phyloP scores from a whole-genome alignment of 2,329 filamentous ascomycete species.

The Aspergillus nomiae region DNA sequence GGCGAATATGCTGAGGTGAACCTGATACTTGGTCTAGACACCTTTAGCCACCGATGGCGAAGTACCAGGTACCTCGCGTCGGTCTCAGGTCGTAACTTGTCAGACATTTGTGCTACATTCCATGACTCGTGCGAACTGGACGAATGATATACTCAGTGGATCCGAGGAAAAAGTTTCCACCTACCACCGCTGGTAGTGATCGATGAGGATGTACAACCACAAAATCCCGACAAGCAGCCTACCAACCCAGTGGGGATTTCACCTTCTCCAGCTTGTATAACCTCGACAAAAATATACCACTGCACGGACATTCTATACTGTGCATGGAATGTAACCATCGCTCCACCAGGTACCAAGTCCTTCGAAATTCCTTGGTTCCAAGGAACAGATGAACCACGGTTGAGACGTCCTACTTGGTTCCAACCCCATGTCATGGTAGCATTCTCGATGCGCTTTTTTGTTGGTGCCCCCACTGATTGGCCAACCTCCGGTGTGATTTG shows the following conservation, averaged over 20 bases:
- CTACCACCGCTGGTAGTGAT: neutral
- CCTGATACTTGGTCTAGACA: slow-evolving; percentile 1
- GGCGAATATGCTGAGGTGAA: neutral
- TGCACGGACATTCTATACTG: neutral
- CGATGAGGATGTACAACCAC: neutral
- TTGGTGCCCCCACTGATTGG: too few relatives aligned
- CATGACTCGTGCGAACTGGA: neutral
- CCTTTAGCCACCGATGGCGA: too few relatives aligned
- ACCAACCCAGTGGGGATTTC: neutral
- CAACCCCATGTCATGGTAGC: neutral
- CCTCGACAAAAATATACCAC: neutral
- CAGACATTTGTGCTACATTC: neutral
- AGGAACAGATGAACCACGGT: neutral
- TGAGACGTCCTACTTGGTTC: neutral
- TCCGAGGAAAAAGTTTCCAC: neutral
- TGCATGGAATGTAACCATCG: slow-evolving; percentile 1
- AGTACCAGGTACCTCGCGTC: neutral
- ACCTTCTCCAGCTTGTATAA: neutral
- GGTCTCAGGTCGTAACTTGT: neutral
- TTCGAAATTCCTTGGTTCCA: neutral
- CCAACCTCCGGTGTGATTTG: too few relatives aligned
- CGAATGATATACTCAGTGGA: neutral
- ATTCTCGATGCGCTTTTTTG: neutral
- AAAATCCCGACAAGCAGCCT: neutral
- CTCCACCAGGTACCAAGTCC: neutral